Conservation (phyloP, 2,329 filamentous ascomycete species). For the Ophidiomyces ophidiicola region DNA sequence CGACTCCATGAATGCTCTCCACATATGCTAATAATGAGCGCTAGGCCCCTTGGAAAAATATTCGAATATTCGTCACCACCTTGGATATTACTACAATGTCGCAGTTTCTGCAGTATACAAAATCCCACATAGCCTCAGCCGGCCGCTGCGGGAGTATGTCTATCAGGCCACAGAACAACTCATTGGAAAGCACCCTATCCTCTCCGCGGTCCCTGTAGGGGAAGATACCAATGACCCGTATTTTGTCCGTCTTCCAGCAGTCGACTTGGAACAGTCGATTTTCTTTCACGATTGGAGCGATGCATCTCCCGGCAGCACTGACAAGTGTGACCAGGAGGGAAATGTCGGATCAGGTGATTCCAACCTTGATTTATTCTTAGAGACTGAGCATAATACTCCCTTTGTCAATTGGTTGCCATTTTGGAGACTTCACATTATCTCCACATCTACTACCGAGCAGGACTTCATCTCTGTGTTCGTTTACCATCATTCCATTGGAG, state of each 20-base stretch:
- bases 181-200: slow-evolving; percentile 31
- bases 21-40: slow-evolving; percentile 6
- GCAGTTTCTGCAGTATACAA: slow-evolving; percentile 31
- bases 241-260: slow-evolving; percentile 34
- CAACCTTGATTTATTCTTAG: slow-evolving; percentile 33
- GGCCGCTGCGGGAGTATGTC: slow-evolving; percentile 24
- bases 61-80: slow-evolving; percentile 33
- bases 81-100: slow-evolving; percentile 36
- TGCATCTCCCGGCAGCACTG: slow-evolving; percentile 5
- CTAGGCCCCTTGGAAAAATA: slow-evolving; percentile 35
- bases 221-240: slow-evolving; percentile 32
- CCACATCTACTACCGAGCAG: slow-evolving; percentile 12
- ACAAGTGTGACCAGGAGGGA: neutral
- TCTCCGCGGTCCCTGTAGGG: slow-evolving; percentile 33
- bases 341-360: slow-evolving; percentile 22
- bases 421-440: slow-evolving; percentile 36
- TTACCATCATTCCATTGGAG: slow-evolving; percentile 39
- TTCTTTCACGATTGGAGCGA: slow-evolving; percentile 23
- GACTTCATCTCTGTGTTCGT: slow-evolving; percentile 36
- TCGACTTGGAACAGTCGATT: slow-evolving; percentile 32
- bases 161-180: slow-evolving; percentile 28
- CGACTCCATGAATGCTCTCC: neutral
- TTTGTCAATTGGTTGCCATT: slow-evolving; percentile 30
- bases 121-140: slow-evolving; percentile 19
- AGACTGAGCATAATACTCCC: slow-evolving; percentile 31